These are phyloP conservation scores for Colletotrichum scovillei DNA, from an alignment of 2,329 filamentous ascomycete genomes.

Conservation along the genomic window DNA sequence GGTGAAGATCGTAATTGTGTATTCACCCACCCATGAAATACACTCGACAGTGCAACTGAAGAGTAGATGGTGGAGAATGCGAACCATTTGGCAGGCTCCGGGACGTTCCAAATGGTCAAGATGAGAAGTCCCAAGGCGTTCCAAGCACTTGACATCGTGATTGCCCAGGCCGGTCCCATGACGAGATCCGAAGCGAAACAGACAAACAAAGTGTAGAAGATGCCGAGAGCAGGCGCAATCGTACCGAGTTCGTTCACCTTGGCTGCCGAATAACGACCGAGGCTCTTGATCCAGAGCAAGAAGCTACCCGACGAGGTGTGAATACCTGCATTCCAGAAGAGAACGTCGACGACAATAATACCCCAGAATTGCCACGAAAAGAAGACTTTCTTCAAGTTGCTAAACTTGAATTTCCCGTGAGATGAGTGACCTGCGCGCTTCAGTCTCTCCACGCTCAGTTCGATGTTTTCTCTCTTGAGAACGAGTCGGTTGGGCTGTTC, in stretches of 20 bases:
- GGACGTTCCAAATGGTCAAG: slow-evolving; percentile 65
- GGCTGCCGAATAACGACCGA: slow-evolving; percentile 55
- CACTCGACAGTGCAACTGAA: slow-evolving; percentile 20
- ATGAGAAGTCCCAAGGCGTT: slow-evolving; percentile 45
- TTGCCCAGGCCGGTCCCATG: slow-evolving; percentile 47
- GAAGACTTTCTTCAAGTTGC: slow-evolving; percentile 47
- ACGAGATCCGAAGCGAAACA: slow-evolving; percentile 31
- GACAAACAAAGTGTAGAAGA: slow-evolving; percentile 28
- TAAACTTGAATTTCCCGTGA: slow-evolving; percentile 48
- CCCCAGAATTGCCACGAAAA: slow-evolving; percentile 52
- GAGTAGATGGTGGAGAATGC: slow-evolving; percentile 53
- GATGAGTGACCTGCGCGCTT: slow-evolving; percentile 55
- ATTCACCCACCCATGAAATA: slow-evolving; percentile 31
- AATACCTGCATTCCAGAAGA: slow-evolving; percentile 62
- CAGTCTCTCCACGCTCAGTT: slow-evolving; percentile 42
- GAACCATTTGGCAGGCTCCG: slow-evolving; percentile 65
- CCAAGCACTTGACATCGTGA: slow-evolving; percentile 21
- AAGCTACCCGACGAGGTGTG: slow-evolving; percentile 48
- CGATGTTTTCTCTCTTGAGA: slow-evolving; percentile 41
- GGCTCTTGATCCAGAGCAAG: slow-evolving; percentile 54
- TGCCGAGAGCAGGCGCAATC: slow-evolving; percentile 19
- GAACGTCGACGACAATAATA: slow-evolving; percentile 48
- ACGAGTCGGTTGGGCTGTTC: slow-evolving; percentile 44
- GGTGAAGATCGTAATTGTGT: slow-evolving; percentile 21
- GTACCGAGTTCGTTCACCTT: slow-evolving; percentile 61